Percentiles rank a stretch among this genome's conserved stretches.
phyloP scores from a whole-genome alignment of 2,329 filamentous ascomycete species.

The Aspergillus udagawae region DNA sequence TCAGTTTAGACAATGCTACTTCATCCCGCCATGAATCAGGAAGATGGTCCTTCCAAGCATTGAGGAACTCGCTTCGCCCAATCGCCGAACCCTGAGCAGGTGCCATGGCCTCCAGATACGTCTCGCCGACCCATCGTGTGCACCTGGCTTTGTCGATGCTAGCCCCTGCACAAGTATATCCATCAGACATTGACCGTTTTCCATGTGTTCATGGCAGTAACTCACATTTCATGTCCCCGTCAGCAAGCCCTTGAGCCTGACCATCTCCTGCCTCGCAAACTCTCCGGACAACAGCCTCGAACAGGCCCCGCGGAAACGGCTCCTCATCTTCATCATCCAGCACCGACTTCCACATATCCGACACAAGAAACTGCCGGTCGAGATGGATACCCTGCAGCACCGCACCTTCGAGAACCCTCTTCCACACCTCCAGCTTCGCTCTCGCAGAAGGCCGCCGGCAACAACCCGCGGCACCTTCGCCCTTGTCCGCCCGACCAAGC shows the following conservation, averaged over 20 bases:
- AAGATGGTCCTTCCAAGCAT: slow-evolving; percentile 40
- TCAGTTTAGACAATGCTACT: slow-evolving; percentile 30
- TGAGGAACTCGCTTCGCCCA: slow-evolving; percentile 32
- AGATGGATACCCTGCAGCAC: slow-evolving; percentile 39
- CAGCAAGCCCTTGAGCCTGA: slow-evolving; percentile 13
- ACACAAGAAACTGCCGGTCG: slow-evolving; percentile 39
- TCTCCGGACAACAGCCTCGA: slow-evolving; percentile 37
- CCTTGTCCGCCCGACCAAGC: slow-evolving; percentile 13
- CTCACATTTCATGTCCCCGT: slow-evolving; percentile 35
- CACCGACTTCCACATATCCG: slow-evolving; percentile 38
- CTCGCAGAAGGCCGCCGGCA: slow-evolving; percentile 48
- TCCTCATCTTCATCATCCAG: slow-evolving; percentile 32
- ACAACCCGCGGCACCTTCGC: slow-evolving; percentile 9
- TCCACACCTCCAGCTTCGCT: slow-evolving; percentile 49
- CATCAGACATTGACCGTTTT: background rate
- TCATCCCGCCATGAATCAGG: slow-evolving; percentile 42
- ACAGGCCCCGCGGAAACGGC: slow-evolving; percentile 30
- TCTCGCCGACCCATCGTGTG: slow-evolving; percentile 37
- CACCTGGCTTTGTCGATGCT: slow-evolving; percentile 35
- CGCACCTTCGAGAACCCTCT: slow-evolving; percentile 35
- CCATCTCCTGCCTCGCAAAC: slow-evolving; percentile 26
- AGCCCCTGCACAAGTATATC: slow-evolving; percentile 28
- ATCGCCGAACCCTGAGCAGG: slow-evolving; percentile 27
- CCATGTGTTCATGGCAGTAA: background rate
- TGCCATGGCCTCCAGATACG: slow-evolving; percentile 36